Evolutionary conservation across 2,329 filamentous ascomycete genomes (phyloP).

Genomic region (Davidsoniella virescens): DNA sequence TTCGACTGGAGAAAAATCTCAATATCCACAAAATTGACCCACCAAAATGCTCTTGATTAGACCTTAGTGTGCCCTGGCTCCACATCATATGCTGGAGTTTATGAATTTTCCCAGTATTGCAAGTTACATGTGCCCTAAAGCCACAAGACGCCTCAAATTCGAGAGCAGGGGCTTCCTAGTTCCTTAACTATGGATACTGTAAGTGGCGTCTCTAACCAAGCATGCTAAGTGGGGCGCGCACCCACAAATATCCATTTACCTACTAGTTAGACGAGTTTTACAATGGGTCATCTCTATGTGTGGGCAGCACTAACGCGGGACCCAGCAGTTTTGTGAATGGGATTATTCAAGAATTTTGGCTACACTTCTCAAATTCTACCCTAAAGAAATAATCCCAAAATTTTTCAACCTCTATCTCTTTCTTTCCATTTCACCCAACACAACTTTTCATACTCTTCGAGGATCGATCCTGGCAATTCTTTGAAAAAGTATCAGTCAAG

Average conservation of each 20-base stretch:
- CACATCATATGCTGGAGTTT: background rate
- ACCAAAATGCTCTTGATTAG: slow-evolving; percentile 3
- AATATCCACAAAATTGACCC: slow-evolving; percentile 8
- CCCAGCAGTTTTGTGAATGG: slow-evolving; percentile 11
- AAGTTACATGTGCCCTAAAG: slow-evolving; percentile 7
- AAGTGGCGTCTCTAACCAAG: background rate
- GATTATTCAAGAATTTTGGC: slow-evolving; percentile 10
- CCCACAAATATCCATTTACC: slow-evolving; percentile 26
- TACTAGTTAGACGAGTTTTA: background rate
- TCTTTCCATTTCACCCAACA: slow-evolving; percentile 19
- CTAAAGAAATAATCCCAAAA: background rate
- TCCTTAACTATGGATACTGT: no score
- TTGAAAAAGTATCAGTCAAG: slow-evolving; percentile 33
- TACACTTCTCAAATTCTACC: slow-evolving; percentile 12
- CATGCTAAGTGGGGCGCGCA: slow-evolving; percentile 21
- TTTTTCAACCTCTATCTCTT: slow-evolving; percentile 13
- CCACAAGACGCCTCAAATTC: slow-evolving; percentile 3
- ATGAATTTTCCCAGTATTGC: no score
- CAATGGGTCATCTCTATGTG: slow-evolving; percentile 4
- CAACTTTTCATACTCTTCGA: slow-evolving; percentile 40
- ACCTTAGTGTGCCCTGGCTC: slow-evolving; percentile 22
- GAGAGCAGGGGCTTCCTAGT: background rate
- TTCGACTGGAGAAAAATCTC: slow-evolving; percentile 5
- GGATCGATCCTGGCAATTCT: slow-evolving; percentile 45
- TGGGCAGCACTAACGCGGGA: slow-evolving; percentile 13